phyloP scores from a whole-genome alignment of 2,329 filamentous ascomycete genomes.

The Penicillium aurantiogriseum region DNA sequence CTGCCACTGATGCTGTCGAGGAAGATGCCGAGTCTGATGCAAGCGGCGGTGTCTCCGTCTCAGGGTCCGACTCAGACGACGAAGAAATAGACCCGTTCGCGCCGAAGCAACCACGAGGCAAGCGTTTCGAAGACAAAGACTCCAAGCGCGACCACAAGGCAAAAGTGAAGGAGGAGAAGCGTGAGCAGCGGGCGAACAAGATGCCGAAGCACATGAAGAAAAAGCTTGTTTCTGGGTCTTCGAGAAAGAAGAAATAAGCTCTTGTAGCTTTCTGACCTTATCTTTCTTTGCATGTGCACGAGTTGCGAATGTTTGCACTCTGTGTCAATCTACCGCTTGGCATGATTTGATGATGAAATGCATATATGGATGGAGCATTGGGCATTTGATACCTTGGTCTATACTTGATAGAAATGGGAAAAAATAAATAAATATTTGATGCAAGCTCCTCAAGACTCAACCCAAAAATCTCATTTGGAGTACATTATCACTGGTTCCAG shows the following conservation, averaged over 20 bases:
- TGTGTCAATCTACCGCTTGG: constrained; percentile 15
- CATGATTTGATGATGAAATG: constrained; percentile 33
- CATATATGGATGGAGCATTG: constrained; percentile 31
- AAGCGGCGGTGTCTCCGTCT: constrained; percentile 37
- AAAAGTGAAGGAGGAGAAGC: constrained; percentile 91
- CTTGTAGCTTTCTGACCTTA: constrained; percentile 8
- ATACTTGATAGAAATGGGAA: constrained; percentile 19
- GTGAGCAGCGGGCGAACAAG: constrained; percentile 89
- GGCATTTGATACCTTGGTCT: constrained; percentile 28
- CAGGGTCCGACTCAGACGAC: constrained; percentile 44
- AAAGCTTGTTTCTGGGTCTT: constrained; percentile 36
- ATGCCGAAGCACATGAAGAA: constrained; percentile 97
- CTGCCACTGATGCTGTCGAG: constrained; percentile 33
- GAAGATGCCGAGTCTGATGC: constrained; percentile 36
- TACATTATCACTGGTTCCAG: too few relatives aligned
- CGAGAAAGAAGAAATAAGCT: constrained; percentile 38
- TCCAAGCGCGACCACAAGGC: constrained; percentile 84
- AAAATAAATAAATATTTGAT: constrained; percentile 4
- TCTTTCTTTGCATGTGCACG: constrained; percentile 18
- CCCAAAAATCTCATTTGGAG: neutral
- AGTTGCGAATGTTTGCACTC: constrained; percentile 14
- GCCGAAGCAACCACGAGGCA: constrained; percentile 71
- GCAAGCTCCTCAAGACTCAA: neutral
- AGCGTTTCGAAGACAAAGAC: constrained; percentile 87
- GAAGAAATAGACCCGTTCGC: constrained; percentile 55